These are phyloP conservation scores for Limonium bicolor DNA, from an alignment of 148 eudicot genomes.

Conservation along the genomic window DNA sequence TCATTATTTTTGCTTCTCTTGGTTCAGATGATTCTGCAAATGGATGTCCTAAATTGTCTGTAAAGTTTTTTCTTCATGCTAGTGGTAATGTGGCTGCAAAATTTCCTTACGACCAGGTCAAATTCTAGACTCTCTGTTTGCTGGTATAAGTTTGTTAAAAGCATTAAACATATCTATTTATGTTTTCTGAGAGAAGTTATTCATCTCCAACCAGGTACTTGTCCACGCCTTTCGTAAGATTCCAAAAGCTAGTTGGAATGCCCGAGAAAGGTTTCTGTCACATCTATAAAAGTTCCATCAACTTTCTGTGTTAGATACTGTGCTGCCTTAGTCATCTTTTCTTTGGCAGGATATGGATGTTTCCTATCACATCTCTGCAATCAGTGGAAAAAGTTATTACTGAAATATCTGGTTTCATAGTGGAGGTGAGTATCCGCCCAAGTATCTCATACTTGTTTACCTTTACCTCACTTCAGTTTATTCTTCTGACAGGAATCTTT, in stretches of 20 bases:
- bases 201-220: conserved; percentile 27
- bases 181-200: conserved; percentile 6
- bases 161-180: too few relatives aligned
- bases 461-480: too few relatives aligned
- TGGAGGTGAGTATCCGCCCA: conserved; percentile 41
- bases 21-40: conserved; percentile 32
- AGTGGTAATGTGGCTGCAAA: conserved; percentile 77
- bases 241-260: conserved; percentile 81
- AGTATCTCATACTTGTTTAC: not conserved
- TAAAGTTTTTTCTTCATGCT: conserved; percentile 74
- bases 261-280: conserved; percentile 59
- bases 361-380: conserved; percentile 59
- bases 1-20: conserved; percentile 1
- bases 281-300: not conserved
- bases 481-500: too few relatives aligned
- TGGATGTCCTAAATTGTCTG: conserved; percentile 27
- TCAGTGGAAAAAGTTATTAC: conserved; percentile 55
- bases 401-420: conserved; percentile 30
- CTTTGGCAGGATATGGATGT: conserved; percentile 68
- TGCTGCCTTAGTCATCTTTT: too few relatives aligned
- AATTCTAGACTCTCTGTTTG: not conserved
- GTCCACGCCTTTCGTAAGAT: conserved; percentile 62
- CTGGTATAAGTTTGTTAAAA: not conserved
- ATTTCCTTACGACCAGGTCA: conserved; percentile 67
- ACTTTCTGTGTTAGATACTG: not conserved